A percentile compares a stretch with the other conserved stretches of the same genome.
Evolutionary conservation across 441 rosid species (phyloP).

Genomic region (Croton laevigatus): DNA sequence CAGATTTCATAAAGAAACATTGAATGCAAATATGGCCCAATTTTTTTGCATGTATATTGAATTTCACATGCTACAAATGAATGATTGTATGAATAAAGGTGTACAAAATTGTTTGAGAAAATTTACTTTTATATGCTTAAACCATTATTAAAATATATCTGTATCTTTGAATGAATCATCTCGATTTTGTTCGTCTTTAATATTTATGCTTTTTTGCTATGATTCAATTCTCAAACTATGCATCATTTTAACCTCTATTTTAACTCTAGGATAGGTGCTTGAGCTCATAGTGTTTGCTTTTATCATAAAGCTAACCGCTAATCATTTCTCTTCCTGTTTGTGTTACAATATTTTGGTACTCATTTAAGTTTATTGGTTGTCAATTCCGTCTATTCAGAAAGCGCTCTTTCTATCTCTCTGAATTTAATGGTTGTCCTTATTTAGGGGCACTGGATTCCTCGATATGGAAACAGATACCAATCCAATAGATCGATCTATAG

Average conservation of each 20-base stretch:
- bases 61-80: no score
- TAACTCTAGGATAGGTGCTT: not conserved
- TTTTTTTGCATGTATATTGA: no score
- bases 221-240: not conserved
- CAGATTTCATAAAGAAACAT: no score
- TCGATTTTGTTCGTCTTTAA: not conserved
- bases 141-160: not conserved
- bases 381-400: not conserved
- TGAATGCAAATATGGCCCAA: no score
- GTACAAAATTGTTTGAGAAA: no score
- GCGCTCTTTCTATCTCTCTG: not conserved
- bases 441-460: conserved; percentile 63
- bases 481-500: conserved; percentile 91
- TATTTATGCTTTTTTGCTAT: not conserved
- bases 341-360: no score
- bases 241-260: not conserved
- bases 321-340: not conserved
- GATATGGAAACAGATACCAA: conserved; percentile 85
- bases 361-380: not conserved
- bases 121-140: no score
- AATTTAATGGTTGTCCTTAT: conserved; percentile 15
- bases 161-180: not conserved
- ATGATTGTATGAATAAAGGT: no score
- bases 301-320: not conserved
- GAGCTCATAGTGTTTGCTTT: not conserved